Conservation (phyloP, 2,329 filamentous ascomycete genomes). For the Domatiomyces globalis region DNA sequence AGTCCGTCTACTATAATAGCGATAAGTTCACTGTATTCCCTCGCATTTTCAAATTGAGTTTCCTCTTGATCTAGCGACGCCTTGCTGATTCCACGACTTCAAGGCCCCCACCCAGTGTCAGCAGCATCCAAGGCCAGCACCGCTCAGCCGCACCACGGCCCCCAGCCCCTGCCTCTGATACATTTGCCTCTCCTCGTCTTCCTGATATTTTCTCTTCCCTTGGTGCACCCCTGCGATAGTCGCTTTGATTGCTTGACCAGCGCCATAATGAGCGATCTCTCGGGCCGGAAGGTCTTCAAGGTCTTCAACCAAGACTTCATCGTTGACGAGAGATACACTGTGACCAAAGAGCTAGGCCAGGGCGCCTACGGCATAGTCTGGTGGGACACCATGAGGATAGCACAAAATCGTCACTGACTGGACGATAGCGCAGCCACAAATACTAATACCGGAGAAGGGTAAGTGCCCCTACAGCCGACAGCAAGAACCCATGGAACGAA, state of each 20-base stretch:
- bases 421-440: conserved; percentile 70
- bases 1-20: too few species aligned
- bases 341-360: conserved; percentile 96
- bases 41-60: too few species aligned
- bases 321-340: conserved; percentile 94
- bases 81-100: too few species aligned
- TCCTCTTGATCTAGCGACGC: too few species aligned
- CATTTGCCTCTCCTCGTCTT: neutral
- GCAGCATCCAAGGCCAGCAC: neutral
- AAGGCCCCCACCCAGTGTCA: neutral
- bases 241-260: neutral
- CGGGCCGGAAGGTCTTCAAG: conserved; percentile 86
- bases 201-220: neutral
- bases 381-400: conserved; percentile 37
- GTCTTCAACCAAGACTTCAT: conserved; percentile 99
- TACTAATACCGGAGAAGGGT: conserved; percentile 70
- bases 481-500: neutral
- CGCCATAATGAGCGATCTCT: conserved; percentile 42
- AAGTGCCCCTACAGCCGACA: neutral
- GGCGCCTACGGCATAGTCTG: conserved; percentile 98
- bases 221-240: neutral
- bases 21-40: too few species aligned
- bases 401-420: conserved; percentile 5
- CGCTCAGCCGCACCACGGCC: neutral
- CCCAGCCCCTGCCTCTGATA: neutral